Evolutionary conservation across 139 green algal species (phyloP), one percentile per base, ranked within the genome.

Genomic region (Choricystis sp.): DNA sequence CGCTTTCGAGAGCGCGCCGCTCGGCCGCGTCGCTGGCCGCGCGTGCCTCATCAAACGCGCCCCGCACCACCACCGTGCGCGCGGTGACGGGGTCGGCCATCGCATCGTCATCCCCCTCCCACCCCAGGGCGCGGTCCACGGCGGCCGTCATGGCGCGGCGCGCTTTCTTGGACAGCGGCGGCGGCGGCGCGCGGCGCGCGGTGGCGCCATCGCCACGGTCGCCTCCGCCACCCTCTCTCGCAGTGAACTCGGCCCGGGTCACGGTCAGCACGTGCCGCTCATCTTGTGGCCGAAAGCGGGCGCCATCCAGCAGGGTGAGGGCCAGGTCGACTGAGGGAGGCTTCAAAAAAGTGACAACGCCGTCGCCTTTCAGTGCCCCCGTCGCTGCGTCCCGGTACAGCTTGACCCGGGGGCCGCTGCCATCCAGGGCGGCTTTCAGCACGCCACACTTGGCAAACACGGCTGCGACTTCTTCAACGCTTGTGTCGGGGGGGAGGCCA

Each of bases 271-370:
- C 40, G 23, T 2, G n/a, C 56, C 29, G 26, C 25, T 63, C n/a
- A 59, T 26, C 26, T 63, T n/a, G 23, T 49, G 49, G 52, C 62
- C 81, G 86, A 52, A 3, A 96, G 75, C 0, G 77, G 72, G 75
- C 66, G 0, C 77, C 79, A 55, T 95, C 83, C 19, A 95, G 71
- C 26, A 95, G 77, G 56, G 84, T 76, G n/a, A 80, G 66, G 1
- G 88, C 88, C 29, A 96, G 72, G 24, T 82, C 70, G 19, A 96
- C 74, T 4, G 74, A 87, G 1, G 89, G 86, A 26, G 75, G 72
- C 68, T 94, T 92, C 23, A 96, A 73, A 65, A 88, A 96, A 0
- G 83, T 92, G 9, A 96, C 83, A 56, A 96, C 75, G 1, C 78
- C 89, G 60, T 96, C 89, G 1, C 89, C 89, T 69, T 95, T 96